Conservation (phyloP, 2,329 filamentous ascomycete genomes). For the Colletotrichum caudatum region DNA sequence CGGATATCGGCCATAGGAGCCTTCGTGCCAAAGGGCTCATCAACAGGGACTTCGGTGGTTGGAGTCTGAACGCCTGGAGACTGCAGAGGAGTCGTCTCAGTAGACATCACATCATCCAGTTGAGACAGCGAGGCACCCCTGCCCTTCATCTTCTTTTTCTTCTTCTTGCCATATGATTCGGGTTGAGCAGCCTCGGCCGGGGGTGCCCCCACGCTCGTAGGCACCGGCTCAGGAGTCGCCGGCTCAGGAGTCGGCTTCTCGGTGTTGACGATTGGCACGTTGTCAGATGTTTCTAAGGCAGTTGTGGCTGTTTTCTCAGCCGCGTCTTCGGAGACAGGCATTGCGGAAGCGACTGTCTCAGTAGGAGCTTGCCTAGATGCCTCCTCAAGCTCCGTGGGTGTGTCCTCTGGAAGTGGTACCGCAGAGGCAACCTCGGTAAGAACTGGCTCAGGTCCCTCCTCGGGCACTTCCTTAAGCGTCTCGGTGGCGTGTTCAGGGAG, state of each 20-base stretch:
- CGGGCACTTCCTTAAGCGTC: neutral
- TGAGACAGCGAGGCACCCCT: conserved; percentile 23
- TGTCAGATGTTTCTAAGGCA: conserved; percentile 4
- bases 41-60: conserved; percentile 5
- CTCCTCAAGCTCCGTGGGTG: neutral
- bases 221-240: conserved; percentile 9
- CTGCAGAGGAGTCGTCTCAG: conserved; percentile 24
- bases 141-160: conserved; percentile 46
- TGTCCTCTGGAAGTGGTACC: neutral
- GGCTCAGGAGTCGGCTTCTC: conserved; percentile 19
- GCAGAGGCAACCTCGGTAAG: neutral
- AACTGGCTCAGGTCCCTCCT: neutral
- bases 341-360: neutral
- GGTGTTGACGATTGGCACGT: neutral
- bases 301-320: neutral
- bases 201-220: neutral
- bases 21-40: neutral
- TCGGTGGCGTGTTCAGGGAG: neutral
- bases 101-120: conserved; percentile 12
- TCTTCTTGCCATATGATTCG: conserved; percentile 43
- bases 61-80: conserved; percentile 6
- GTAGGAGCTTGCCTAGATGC: neutral
- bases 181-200: conserved; percentile 27
- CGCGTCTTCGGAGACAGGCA: conserved; percentile 2
- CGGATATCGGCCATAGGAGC: neutral